These are phyloP conservation scores for Aegle marmelos DNA, from an alignment of 345 rosid genomes.

Conservation along the genomic window DNA sequence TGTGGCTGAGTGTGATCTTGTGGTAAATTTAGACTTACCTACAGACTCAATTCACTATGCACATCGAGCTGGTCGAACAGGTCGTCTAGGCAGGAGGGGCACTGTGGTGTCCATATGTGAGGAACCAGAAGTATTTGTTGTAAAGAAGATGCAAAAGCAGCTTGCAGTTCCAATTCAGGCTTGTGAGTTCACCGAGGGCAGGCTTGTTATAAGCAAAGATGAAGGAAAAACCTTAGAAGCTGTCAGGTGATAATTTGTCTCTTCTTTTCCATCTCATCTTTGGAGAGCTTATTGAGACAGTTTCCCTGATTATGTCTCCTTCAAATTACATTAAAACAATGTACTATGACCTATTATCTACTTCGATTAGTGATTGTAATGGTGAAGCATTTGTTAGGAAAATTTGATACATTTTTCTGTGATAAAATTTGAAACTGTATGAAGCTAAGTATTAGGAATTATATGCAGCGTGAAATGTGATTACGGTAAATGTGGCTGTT, in stretches of 20 bases:
- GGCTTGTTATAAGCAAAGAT: slow-evolving; percentile 53
- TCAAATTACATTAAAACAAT: neutral
- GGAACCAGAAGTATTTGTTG: slow-evolving; percentile 76
- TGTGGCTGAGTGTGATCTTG: slow-evolving; percentile 87
- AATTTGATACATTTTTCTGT: neutral
- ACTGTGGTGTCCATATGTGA: slow-evolving; percentile 82
- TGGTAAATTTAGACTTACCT: slow-evolving; percentile 82
- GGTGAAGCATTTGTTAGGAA: neutral
- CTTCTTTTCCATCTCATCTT: neutral
- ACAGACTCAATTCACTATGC: slow-evolving; percentile 80
- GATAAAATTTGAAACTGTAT: neutral
- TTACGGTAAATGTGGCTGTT: neutral
- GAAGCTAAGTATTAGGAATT: neutral
- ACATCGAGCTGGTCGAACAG: slow-evolving; percentile 89
- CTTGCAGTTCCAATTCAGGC: slow-evolving; percentile 58
- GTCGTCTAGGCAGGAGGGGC: slow-evolving; percentile 88
- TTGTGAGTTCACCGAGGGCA: slow-evolving; percentile 86
- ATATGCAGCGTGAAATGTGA: neutral
- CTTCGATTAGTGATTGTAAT: neutral
- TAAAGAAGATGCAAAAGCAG: slow-evolving; percentile 86
- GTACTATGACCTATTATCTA: neutral
- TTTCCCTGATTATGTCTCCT: neutral
- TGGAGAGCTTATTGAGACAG: neutral
- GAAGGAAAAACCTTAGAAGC: slow-evolving; percentile 36
- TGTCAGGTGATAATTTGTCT: slow-evolving; percentile 4